These are phyloP conservation scores for Chlorella variabilis DNA, from an alignment of 163 green algal species.

Conservation along the genomic window DNA sequence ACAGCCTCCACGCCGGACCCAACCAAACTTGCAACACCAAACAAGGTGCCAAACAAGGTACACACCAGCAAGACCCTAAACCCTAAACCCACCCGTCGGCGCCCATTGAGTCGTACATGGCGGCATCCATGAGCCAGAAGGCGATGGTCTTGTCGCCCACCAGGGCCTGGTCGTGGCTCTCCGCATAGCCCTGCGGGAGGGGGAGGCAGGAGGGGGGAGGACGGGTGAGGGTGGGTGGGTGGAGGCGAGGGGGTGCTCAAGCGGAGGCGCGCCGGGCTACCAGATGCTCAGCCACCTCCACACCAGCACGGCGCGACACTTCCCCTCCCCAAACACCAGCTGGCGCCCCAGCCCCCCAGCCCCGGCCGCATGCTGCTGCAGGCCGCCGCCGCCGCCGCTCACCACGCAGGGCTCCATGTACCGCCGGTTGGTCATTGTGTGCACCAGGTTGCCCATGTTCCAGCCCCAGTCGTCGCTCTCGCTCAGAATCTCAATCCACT, in stretches of 20 bases:
- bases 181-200: constrained; percentile 76
- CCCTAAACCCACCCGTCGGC: constrained; percentile 28
- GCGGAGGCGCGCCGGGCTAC: too few species aligned
- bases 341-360: not conserved
- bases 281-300: too few species aligned
- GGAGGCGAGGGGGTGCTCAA: not conserved
- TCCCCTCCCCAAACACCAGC: too few species aligned
- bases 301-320: too few species aligned
- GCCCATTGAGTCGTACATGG: constrained; percentile 97
- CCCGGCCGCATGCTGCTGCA: too few species aligned
- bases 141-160: constrained; percentile 90
- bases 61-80: too few species aligned
- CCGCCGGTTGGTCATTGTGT: constrained; percentile 95
- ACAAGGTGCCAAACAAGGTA: too few species aligned
- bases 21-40: too few species aligned
- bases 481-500: constrained; percentile 93
- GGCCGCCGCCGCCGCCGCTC: not conserved
- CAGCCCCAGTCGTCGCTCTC: constrained; percentile 82
- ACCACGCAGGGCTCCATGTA: constrained; percentile 91
- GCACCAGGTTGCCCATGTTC: constrained; percentile 92
- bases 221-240: not conserved
- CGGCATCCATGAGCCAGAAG: constrained; percentile 98
- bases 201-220: not conserved
- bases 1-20: too few species aligned
- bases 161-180: constrained; percentile 94